Conservation (phyloP, 1,284 basidiomycete genomes). For the Sanghuangporus sanghuang region DNA sequence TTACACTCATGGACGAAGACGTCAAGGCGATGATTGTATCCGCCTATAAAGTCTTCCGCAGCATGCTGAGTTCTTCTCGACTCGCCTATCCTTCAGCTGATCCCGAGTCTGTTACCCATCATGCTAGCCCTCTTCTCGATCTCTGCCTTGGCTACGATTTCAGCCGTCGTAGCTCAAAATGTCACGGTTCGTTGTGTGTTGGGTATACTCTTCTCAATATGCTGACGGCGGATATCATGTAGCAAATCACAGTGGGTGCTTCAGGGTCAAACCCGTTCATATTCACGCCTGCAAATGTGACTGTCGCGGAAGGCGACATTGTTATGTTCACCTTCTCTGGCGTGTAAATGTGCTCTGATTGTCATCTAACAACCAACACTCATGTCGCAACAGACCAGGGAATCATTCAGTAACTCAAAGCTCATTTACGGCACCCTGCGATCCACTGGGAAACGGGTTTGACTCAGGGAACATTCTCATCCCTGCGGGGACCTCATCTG, state of each 20-base stretch:
- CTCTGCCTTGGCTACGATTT: neutral
- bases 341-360: conserved; percentile 26
- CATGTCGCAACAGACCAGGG: conserved; percentile 29
- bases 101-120: neutral
- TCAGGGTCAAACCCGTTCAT: conserved; percentile 33
- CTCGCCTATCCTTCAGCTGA: neutral
- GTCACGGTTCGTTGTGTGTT: conserved; percentile 6
- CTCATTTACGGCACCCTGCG: conserved; percentile 40
- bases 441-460: conserved; percentile 38
- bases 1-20: neutral
- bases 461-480: conserved; percentile 40
- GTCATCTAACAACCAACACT: neutral
- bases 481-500: conserved; percentile 20
- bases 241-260: conserved; percentile 12
- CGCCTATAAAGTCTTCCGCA: neutral
- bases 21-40: neutral
- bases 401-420: conserved; percentile 55
- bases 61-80: neutral
- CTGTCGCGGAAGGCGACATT: conserved; percentile 37
- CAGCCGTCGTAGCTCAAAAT: conserved; percentile 14
- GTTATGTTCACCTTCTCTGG: conserved; percentile 46
- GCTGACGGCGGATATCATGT: neutral
- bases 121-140: neutral
- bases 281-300: conserved; percentile 40
- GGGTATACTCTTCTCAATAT: neutral